phyloP scores from a whole-genome alignment of 306 rosid genomes.

The Pueraria montana region DNA sequence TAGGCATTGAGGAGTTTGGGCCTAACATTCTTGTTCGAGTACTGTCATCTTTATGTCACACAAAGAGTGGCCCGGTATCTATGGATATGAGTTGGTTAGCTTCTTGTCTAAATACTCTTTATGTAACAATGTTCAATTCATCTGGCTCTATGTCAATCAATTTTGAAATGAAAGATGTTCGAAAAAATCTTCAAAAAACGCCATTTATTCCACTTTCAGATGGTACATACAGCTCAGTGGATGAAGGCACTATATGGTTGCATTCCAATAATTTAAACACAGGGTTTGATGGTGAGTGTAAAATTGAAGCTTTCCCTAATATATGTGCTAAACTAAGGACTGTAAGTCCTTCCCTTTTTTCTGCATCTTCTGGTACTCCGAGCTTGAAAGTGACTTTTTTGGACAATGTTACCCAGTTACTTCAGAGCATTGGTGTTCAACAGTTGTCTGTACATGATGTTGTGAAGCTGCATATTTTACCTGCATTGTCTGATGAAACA shows the following conservation, averaged over 20 bases:
- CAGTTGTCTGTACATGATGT: constrained; percentile 90
- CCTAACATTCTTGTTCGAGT: constrained; percentile 72
- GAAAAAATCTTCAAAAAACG: constrained; percentile 59
- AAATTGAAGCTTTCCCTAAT: constrained; percentile 76
- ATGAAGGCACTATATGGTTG: constrained; percentile 90
- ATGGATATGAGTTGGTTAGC: constrained; percentile 84
- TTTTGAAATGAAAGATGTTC: constrained; percentile 59
- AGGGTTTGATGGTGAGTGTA: constrained; percentile 64
- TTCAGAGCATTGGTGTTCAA: constrained; percentile 82
- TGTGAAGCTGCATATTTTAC: constrained; percentile 83
- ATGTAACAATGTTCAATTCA: constrained; percentile 58
- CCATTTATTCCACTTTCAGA: constrained; percentile 91
- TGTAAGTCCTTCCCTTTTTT: constrained; percentile 73
- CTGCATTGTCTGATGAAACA: constrained; percentile 65
- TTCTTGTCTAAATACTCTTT: constrained; percentile 70
- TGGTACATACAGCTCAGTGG: constrained; percentile 78
- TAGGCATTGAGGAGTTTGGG: constrained; percentile 91
- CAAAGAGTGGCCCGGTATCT: constrained; percentile 59
- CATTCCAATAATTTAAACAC: constrained; percentile 61
- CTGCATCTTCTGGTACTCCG: constrained; percentile 63
- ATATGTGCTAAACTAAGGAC: constrained; percentile 78
- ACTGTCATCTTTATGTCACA: constrained; percentile 64
- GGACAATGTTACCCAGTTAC: constrained; percentile 70
- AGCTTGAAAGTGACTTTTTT: constrained; percentile 48
- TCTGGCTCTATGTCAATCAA: constrained; percentile 53